Conservation (phyloP, 441 rosid genomes). For the Bruguiera hainesii region DNA sequence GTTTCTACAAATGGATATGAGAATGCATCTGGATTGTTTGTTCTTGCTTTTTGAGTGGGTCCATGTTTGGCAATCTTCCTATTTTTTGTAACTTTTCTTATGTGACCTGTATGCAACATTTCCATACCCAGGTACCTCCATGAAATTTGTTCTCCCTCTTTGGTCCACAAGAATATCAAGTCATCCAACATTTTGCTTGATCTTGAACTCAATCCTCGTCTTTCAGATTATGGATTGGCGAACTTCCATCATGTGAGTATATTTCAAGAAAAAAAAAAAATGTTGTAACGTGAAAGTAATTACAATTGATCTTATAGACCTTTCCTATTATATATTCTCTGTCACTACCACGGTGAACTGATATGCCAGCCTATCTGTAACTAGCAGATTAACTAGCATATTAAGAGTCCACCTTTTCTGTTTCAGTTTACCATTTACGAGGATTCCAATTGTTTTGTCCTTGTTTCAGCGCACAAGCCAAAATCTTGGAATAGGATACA, state of each 20-base stretch:
- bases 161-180: conserved; percentile 91
- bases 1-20: neutral
- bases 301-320: no score
- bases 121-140: conserved; percentile 73
- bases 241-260: conserved; percentile 59
- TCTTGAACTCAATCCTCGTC: conserved; percentile 70
- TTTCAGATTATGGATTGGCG: conserved; percentile 80
- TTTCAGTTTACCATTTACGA: no score
- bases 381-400: no score
- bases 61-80: neutral
- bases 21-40: neutral
- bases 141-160: conserved; percentile 76
- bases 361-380: no score
- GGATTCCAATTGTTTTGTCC: neutral
- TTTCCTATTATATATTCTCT: no score
- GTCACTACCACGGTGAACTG: no score
- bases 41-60: neutral
- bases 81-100: no score
- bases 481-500: conserved; percentile 90
- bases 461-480: conserved; percentile 67
- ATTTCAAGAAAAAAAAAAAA: neutral
- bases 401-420: no score
- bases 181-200: conserved; percentile 92
- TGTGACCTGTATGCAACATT: no score
- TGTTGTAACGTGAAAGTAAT: no score